These are phyloP conservation scores for Betula pendula DNA, from an alignment of 306 rosid genomes.

Conservation along the genomic window DNA sequence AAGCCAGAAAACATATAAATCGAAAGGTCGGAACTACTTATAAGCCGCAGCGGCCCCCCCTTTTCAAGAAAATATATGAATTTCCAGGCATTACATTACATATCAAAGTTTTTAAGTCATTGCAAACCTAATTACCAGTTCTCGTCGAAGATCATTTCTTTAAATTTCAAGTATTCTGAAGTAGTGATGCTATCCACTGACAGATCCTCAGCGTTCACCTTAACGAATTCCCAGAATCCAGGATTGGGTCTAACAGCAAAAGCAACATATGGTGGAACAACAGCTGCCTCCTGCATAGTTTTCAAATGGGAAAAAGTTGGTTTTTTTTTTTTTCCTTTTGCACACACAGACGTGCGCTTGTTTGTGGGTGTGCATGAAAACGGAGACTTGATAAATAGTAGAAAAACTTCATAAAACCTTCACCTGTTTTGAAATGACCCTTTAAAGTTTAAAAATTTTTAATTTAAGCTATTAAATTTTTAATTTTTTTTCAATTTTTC, in stretches of 20 bases:
- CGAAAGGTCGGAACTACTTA: no score
- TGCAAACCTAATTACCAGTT: slow-evolving; percentile 11
- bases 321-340: no score
- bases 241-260: slow-evolving; percentile 79
- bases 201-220: slow-evolving; percentile 64
- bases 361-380: not conserved
- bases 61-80: not conserved
- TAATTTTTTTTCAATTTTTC: no score
- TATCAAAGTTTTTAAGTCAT: not conserved
- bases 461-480: no score
- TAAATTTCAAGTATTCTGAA: slow-evolving; percentile 59
- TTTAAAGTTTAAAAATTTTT: no score
- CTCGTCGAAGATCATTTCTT: slow-evolving; percentile 61
- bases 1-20: not conserved
- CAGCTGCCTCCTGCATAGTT: slow-evolving; percentile 74
- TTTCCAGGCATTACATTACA: not conserved
- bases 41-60: no score
- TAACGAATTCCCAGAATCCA: slow-evolving; percentile 75
- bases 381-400: no score
- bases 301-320: slow-evolving; percentile 1
- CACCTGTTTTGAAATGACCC: no score
- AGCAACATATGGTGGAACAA: slow-evolving; percentile 71
- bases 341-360: no score
- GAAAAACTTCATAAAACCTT: no score
- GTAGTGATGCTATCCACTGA: slow-evolving; percentile 56